Conservation (phyloP, 352 stramenopile genomes). For the Stramenopiles sp. region DNA sequence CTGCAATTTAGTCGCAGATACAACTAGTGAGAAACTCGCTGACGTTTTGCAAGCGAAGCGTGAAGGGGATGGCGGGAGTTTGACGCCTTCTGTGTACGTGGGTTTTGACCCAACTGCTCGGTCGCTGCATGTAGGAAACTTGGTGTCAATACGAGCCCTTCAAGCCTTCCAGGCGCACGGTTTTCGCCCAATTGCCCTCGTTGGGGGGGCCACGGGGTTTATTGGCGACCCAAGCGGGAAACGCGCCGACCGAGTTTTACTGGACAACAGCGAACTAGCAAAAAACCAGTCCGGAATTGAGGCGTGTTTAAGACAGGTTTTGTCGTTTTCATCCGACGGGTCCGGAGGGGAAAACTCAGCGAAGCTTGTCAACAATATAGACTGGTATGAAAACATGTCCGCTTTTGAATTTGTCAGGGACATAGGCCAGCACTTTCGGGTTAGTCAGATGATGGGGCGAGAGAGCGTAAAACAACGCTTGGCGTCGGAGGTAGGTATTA, state of each 20-base stretch:
- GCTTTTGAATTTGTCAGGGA: constrained; percentile 92
- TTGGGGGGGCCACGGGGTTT: constrained; percentile 61
- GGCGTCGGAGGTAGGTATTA: constrained; percentile 53
- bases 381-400: constrained; percentile 81
- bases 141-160: constrained; percentile 57
- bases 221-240: constrained; percentile 97
- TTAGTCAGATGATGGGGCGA: constrained; percentile 94
- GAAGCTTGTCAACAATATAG: constrained; percentile 92
- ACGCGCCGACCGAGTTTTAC: constrained; percentile 79
- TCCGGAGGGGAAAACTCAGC: constrained; percentile 23
- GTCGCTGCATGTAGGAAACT: constrained; percentile 64
- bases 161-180: constrained; percentile 58
- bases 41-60: too few species aligned
- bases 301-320: constrained; percentile 69
- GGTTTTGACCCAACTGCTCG: constrained; percentile 73
- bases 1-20: too few species aligned
- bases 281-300: constrained; percentile 67
- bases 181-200: constrained; percentile 66
- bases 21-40: too few species aligned
- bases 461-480: constrained; percentile 93
- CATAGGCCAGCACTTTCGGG: constrained; percentile 83
- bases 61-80: too few species aligned
- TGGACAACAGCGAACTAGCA: constrained; percentile 74
- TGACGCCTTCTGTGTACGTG: constrained; percentile 48
- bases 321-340: too few species aligned